Percentiles rank a stretch among this genome's conserved stretches.
Evolutionary conservation across 2,329 filamentous ascomycete species (phyloP).

Genomic region (Trichoderma simmonsii): DNA sequence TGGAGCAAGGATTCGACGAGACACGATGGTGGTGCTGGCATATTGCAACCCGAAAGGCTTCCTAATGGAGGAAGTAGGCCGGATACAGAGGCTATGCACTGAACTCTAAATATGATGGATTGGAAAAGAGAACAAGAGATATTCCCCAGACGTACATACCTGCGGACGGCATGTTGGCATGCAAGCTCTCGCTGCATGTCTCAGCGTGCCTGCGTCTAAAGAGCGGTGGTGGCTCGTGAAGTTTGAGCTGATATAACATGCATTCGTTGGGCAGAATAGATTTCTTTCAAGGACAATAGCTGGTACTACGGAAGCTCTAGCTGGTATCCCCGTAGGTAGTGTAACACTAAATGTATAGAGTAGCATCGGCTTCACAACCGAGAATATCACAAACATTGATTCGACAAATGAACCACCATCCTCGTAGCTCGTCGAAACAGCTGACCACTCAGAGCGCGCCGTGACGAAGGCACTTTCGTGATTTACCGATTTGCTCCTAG

Average conservation of each 20-base stretch:
- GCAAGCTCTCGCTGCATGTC: background rate
- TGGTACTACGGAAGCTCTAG: background rate
- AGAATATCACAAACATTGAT: background rate
- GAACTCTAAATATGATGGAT: background rate
- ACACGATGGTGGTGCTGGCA: background rate
- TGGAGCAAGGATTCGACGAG: background rate
- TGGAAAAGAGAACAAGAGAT: background rate
- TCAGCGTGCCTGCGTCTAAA: background rate
- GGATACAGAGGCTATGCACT: background rate
- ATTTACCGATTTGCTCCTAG: background rate
- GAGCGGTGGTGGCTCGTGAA: background rate
- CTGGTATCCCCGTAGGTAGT: background rate
- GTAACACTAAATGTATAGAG: background rate
- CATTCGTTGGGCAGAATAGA: background rate
- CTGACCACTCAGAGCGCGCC: slow-evolving; percentile 4
- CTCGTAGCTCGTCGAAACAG: background rate
- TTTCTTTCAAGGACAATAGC: background rate
- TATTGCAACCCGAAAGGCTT: background rate
- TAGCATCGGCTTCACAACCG: background rate
- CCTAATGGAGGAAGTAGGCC: background rate
- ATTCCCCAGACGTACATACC: background rate
- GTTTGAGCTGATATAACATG: background rate
- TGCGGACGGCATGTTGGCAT: background rate
- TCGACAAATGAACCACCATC: background rate
- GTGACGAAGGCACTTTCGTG: background rate